Base-by-base conservation (phyloP, 139 green algal species). In the Chlamydomonas incerta region DNA sequence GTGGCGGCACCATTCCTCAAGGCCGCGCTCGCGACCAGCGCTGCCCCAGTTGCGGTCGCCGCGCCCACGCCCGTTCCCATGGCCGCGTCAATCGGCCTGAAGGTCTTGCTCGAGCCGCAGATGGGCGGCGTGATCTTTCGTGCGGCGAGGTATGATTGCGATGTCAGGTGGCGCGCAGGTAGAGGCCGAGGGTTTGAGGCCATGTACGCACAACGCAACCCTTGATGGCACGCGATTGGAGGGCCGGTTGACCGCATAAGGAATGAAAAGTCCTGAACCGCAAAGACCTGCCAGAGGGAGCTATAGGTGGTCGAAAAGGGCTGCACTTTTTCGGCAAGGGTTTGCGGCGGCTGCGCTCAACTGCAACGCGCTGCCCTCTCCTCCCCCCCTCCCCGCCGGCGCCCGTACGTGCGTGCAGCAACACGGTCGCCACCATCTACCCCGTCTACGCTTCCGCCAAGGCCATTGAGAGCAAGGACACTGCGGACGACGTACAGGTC, bases 351-450 rank as follows among this genome's bases (percentile, higher is more conserved):
- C 57, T 31, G 60, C 23, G 50, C n/a, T 41, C 4, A 4, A 11
- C 65, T 41, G 17, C 3, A 10, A 31, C 3, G 60, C 17, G 60
- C 8, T 41, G 2, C n/a, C 41, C 1, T n/a, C n/a, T n/a, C n/a
- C n/a, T n/a, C n/a, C n/a, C n/a, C n/a, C n/a, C n/a, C n/a, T n/a
- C n/a, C n/a, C n/a, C n/a, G n/a, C n/a, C n/a, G n/a, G n/a, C n/a
- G n/a, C n/a, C n/a, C n/a, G n/a, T n/a, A n/a, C n/a, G n/a, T n/a
- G n/a, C 41, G 15, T 46, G 72, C 83, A 88, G 83, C 63, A 77
- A 72, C 23, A 82, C 83, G 2, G 52, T 88, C 29, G 83, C 72
- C 31, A 82, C 50, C 20, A 71, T 88, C 24, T 82, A 83, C 50
- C 83, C 83, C 2, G 73, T 73, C 0, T 82, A 88, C 65, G 58